Conservation (phyloP, 768 basidiomycete genomes). For the Pleurotus tuoliensis region DNA sequence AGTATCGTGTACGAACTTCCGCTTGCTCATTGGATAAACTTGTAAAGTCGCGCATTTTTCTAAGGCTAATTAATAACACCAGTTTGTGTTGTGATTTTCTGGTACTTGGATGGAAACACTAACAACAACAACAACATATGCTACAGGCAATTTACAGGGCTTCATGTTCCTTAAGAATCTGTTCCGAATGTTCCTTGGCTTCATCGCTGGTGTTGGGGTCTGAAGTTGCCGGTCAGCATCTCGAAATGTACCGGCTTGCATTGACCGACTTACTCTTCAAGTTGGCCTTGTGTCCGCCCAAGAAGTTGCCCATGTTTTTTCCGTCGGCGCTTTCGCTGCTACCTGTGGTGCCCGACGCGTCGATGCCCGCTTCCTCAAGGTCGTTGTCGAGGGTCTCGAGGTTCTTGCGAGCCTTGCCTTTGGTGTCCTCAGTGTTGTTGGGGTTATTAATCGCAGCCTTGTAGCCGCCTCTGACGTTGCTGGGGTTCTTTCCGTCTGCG, state of each 20-base stretch:
- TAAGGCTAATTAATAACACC: no score
- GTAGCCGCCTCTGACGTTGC: neutral
- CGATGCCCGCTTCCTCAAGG: neutral
- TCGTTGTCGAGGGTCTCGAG: neutral
- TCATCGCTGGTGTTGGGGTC: conserved; percentile 3
- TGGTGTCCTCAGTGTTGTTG: conserved; percentile 1
- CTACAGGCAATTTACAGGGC: neutral
- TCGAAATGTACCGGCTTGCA: neutral
- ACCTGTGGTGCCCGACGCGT: neutral
- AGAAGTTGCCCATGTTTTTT: conserved; percentile 3
- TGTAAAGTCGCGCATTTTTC: no score
- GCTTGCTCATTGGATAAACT: no score
- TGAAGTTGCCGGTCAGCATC: neutral
- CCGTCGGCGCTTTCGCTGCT: neutral
- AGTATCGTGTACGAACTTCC: no score
- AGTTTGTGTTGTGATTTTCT: no score
- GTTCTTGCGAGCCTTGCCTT: neutral
- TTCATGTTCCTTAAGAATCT: neutral
- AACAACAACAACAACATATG: neutral
- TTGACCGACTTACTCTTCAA: neutral
- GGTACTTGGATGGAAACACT: neutral
- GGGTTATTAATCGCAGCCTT: conserved; percentile 3
- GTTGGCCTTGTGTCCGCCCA: conserved; percentile 7
- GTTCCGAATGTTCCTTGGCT: neutral
- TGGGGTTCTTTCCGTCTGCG: neutral